Conservation (phyloP, 1,284 basidiomycete species). For the Trichosporon sp. region DNA sequence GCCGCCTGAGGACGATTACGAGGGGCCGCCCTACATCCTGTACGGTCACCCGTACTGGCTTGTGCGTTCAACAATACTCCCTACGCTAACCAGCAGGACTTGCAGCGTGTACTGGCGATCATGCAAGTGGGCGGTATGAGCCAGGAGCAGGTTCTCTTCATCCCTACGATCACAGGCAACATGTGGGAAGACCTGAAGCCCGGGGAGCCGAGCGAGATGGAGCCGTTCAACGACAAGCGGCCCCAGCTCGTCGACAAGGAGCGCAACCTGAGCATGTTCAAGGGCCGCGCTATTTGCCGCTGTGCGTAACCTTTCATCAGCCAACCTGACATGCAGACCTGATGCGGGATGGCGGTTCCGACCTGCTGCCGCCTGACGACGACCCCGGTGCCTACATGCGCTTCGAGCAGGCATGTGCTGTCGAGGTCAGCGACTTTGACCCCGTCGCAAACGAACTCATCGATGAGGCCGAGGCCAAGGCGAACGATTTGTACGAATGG, state of each 20-base stretch:
- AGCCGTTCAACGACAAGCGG: constrained; percentile 2
- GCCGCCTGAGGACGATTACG: not conserved
- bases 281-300: not conserved
- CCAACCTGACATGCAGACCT: not conserved
- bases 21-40: not conserved
- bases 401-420: not conserved
- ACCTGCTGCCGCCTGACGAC: not conserved
- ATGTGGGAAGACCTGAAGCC: not conserved
- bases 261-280: not conserved
- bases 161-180: not conserved
- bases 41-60: constrained; percentile 1
- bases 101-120: not conserved
- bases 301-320: not conserved
- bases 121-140: not conserved
- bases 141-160: not conserved
- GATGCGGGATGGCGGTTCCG: not conserved
- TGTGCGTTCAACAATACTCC: not conserved
- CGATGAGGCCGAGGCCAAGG: not conserved
- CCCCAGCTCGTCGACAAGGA: not conserved
- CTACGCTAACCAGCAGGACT: not conserved
- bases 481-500: too few relatives aligned
- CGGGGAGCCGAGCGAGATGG: not conserved
- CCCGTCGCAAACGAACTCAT: not conserved
- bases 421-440: constrained; percentile 3
- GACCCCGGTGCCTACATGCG: not conserved